These are phyloP conservation scores for Hirschfeldia incana DNA, from an alignment of 345 rosid species.

Conservation along the genomic window DNA sequence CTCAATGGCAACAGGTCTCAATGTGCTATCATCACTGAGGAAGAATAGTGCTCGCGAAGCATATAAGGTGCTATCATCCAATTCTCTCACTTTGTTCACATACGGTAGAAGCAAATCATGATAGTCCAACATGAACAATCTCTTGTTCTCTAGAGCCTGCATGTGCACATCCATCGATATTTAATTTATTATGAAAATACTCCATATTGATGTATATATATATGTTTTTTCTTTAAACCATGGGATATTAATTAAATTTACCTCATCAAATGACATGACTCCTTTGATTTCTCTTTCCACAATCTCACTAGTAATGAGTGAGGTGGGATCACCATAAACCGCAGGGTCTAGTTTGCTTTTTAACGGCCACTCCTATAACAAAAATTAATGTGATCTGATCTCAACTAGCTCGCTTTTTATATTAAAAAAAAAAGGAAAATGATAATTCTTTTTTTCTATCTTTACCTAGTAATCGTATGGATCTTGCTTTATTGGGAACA, in stretches of 20 bases:
- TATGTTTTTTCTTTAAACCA: not conserved
- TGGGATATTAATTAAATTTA: conserved; percentile 14
- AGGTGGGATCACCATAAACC: conserved; percentile 61
- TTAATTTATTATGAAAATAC: not conserved
- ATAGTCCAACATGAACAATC: not conserved
- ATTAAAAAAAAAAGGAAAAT: no score
- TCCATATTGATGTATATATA: not conserved
- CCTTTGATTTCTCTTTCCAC: conserved; percentile 60
- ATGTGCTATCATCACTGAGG: not conserved
- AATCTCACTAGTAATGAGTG: conserved; percentile 63
- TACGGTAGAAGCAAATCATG: not conserved
- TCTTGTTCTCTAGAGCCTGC: conserved; percentile 29
- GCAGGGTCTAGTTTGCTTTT: conserved; percentile 64
- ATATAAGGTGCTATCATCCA: not conserved
- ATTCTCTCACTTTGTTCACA: not conserved
- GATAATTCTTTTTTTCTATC: no score
- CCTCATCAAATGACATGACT: conserved; percentile 52
- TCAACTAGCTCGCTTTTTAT: not conserved
- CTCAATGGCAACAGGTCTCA: conserved; percentile 62
- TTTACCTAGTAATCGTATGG: not conserved
- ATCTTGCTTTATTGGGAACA: no score
- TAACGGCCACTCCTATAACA: conserved; percentile 77
- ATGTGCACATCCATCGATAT: not conserved
- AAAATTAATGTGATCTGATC: not conserved
- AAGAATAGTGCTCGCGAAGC: not conserved